phyloP scores from a whole-genome alignment of 306 rosid genomes.

The Corylus heterophylla region DNA sequence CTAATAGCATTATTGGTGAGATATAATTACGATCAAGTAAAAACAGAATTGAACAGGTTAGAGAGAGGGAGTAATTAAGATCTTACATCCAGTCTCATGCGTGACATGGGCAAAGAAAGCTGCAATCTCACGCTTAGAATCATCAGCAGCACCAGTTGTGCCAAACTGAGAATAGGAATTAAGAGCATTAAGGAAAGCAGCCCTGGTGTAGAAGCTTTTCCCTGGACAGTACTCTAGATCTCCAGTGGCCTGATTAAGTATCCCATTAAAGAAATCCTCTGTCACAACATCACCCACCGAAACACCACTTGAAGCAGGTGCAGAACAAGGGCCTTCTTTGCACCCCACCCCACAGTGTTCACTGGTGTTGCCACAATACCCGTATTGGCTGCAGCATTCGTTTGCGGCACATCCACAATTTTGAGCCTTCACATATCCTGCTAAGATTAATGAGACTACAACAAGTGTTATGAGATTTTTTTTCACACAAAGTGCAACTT shows the following conservation, averaged over 20 bases:
- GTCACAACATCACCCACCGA: conserved; percentile 60
- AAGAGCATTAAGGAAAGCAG: conserved; percentile 53
- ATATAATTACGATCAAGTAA: neutral
- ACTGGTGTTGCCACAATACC: conserved; percentile 56
- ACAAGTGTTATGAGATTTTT: neutral
- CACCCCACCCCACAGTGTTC: conserved; percentile 69
- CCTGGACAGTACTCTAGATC: conserved; percentile 75
- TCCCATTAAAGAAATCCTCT: conserved; percentile 45
- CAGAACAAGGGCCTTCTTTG: conserved; percentile 52
- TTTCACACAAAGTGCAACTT: neutral
- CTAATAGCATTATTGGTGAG: too few species aligned
- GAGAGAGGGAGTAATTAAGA: neutral
- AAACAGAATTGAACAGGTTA: neutral
- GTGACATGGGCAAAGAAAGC: conserved; percentile 84
- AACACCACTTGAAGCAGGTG: conserved; percentile 26
- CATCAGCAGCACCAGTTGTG: conserved; percentile 35
- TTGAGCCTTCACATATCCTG: conserved; percentile 26
- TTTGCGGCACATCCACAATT: conserved; percentile 61
- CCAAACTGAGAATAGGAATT: conserved; percentile 51
- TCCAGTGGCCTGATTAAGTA: conserved; percentile 53
- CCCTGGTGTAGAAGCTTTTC: conserved; percentile 54
- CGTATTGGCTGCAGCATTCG: conserved; percentile 64
- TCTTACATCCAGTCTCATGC: conserved; percentile 80
- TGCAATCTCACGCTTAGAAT: conserved; percentile 79
- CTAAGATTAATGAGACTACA: conserved; percentile 10